These are phyloP conservation scores for Fusarium sp. DNA, from an alignment of 2,329 filamentous ascomycete species.

Conservation along the genomic window DNA sequence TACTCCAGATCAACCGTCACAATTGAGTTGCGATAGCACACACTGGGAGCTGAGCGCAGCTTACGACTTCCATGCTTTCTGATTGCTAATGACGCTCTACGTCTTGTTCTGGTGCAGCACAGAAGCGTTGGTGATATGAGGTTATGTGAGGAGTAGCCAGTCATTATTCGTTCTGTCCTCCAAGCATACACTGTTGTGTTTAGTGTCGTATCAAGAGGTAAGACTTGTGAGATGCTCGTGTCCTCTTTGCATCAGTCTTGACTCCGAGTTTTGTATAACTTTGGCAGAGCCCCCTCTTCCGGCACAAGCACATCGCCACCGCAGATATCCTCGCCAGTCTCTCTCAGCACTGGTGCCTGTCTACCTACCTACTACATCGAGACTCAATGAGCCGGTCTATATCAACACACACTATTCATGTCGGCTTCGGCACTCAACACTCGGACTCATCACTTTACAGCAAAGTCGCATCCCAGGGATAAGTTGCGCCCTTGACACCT, in stretches of 20 bases:
- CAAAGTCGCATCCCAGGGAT: no score
- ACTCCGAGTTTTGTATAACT: background rate
- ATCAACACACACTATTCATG: no score
- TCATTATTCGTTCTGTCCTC: background rate
- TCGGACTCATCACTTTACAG: no score
- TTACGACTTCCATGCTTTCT: background rate
- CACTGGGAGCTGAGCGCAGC: background rate
- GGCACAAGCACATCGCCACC: background rate
- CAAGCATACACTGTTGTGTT: background rate
- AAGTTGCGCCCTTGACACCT: no score
- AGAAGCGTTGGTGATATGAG: background rate
- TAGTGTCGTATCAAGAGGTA: background rate
- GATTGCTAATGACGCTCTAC: background rate
- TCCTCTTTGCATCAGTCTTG: no score
- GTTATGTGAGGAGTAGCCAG: background rate
- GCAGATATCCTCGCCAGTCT: background rate
- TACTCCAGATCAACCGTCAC: background rate
- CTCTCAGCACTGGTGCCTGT: background rate
- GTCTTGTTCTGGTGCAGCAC: background rate
- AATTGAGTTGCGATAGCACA: background rate
- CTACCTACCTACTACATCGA: no score
- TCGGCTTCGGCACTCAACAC: no score
- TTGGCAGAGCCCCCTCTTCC: background rate
- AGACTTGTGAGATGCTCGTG: background rate
- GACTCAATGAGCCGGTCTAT: no score